Base-by-base conservation (phyloP, 768 basidiomycete species). In the Mycena kentingensis region DNA sequence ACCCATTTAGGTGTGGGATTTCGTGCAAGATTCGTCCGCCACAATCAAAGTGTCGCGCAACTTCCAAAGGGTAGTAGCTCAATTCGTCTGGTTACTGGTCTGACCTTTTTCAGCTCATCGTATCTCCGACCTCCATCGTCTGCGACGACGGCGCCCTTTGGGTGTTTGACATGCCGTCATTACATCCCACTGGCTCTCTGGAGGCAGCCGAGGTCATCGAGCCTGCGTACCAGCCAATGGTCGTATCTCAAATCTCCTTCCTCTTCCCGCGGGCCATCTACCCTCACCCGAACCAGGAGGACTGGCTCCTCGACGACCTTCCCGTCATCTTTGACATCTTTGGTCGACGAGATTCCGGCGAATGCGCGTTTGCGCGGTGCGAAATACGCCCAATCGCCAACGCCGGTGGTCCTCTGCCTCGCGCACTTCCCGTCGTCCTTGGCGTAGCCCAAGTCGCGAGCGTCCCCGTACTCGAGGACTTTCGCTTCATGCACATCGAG, bases 251-350 rank as follows among this genome's bases (percentile, higher is more conserved):
- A n/a, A 29, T 51, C 19, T 36, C 46, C 44, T 31, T 29, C 31
- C n/a, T 43, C 15, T 51, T 56, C 22, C 24, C 16, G 21, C 16
- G 38, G 1, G 13, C 25, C 3, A 19, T 36, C 19, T 37, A 42
- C 18, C 6, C 51, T 16, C 21, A 37, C 34, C 27, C 49, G 15
- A 12, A 13, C 19, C 54, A 51, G n/a, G n/a, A 35, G 13, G 49
- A 51, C 39, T 56, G 55, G 55, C 39, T 51, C 39, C 41, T 39
- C 25, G 44, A 42, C 26, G 45, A 46, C 11, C 26, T 24, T n/a
- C 49, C 49, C 10, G 1, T 47, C 34, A 32, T 56, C 50, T 15
- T 56, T 15, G 55, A 56, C 46, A 18, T 47, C 44, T 46, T 51
- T 34, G 55, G 55, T 19, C 11, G 19, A 19, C 37, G 37, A 22